phyloP scores from a whole-genome alignment of 306 rosid species.

The Dryas alaskensis region DNA sequence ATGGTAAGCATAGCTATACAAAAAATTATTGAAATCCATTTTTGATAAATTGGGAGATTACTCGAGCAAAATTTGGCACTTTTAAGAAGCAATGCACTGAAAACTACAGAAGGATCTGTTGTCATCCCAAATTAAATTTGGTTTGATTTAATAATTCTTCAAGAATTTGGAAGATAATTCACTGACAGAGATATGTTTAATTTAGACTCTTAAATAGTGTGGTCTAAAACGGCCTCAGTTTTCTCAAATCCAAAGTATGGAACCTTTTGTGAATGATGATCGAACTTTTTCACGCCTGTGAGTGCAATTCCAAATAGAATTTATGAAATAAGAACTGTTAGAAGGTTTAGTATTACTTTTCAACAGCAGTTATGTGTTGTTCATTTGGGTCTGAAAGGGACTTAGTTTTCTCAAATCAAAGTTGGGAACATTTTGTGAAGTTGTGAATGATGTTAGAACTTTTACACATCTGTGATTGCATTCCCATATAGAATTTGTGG shows the following conservation, averaged over 20 bases:
- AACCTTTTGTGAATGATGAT: neutral
- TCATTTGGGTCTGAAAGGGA: neutral
- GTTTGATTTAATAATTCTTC: neutral
- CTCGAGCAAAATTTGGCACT: no score
- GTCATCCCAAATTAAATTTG: neutral
- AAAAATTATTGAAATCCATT: neutral
- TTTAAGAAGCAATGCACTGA: neutral
- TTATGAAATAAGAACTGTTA: neutral
- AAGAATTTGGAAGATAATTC: neutral
- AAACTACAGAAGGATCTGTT: neutral
- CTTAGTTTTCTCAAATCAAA: neutral
- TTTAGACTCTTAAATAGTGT: neutral
- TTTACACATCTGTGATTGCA: neutral
- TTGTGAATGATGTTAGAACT: neutral
- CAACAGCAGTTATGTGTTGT: neutral
- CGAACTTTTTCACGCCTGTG: neutral
- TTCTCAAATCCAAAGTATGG: neutral
- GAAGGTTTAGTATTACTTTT: no score
- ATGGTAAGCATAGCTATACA: conserved; percentile 56
- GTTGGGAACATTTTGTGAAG: neutral
- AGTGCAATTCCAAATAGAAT: neutral
- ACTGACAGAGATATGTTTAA: neutral
- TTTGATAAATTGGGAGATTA: no score
- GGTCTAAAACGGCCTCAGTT: neutral
- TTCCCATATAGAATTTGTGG: neutral